Percentiles rank a stretch among this genome's conserved stretches.
Evolutionary conservation across 2,329 filamentous ascomycete species (phyloP).

Genomic region (Alternaria viburni): DNA sequence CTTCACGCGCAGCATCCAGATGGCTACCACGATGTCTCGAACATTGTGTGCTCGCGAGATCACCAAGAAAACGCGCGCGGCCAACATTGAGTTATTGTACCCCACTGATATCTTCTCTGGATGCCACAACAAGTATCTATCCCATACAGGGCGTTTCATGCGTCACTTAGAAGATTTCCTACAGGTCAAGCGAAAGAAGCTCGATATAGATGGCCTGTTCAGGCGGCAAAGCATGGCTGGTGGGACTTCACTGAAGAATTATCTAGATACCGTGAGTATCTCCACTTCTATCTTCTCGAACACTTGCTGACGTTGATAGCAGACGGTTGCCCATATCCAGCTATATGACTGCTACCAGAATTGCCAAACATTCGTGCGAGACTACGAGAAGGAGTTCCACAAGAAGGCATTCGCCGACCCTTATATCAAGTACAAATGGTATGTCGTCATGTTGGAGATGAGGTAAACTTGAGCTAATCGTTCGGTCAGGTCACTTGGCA

Average conservation of each 20-base stretch:
- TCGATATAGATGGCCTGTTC: background rate
- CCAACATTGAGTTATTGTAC: background rate
- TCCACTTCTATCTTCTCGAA: fast-evolving
- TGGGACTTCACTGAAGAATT: background rate
- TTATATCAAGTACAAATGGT: background rate
- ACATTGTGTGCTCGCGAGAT: background rate
- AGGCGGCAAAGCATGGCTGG: background rate
- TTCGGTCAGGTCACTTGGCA: background rate
- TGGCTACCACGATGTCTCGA: background rate
- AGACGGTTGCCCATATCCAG: background rate
- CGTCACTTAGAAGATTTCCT: background rate
- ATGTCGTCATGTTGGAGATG: background rate
- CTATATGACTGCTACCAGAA: background rate
- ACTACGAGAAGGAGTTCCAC: background rate
- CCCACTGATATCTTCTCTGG: background rate
- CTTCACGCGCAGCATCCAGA: background rate
- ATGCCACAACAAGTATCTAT: background rate
- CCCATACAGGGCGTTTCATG: background rate
- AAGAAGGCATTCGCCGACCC: background rate
- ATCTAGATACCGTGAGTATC: background rate
- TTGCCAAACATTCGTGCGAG: background rate
- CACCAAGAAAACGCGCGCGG: background rate
- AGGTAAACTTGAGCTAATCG: background rate
- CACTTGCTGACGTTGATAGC: fast-evolving
- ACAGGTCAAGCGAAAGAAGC: background rate